These are phyloP conservation scores for Xylaria acuta DNA, from an alignment of 495 filamentous ascomycete species.

Conservation along the genomic window DNA sequence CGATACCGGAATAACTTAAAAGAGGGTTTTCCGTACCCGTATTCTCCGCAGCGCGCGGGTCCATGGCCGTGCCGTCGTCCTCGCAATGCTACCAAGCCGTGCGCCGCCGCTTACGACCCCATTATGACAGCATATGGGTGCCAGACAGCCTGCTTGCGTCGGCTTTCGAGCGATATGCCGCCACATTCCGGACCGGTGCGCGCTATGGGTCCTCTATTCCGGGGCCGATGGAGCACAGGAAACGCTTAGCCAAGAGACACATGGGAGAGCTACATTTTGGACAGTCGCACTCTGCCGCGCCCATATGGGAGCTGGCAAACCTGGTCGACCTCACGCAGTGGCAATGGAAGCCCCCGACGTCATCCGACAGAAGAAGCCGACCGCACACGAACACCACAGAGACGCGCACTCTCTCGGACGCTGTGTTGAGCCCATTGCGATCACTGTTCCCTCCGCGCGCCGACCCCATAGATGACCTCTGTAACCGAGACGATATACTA, in stretches of 20 bases:
- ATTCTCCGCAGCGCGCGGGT: neutral
- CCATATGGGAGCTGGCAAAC: slow-evolving; percentile 48
- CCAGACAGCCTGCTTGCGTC: slow-evolving; percentile 48
- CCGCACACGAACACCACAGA: slow-evolving; percentile 4
- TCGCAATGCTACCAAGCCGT: slow-evolving; percentile 51
- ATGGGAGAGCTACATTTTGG: slow-evolving; percentile 52
- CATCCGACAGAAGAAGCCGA: slow-evolving; percentile 16
- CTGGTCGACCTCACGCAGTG: slow-evolving; percentile 51
- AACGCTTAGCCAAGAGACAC: slow-evolving; percentile 57
- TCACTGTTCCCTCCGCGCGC: neutral
- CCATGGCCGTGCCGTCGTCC: slow-evolving; percentile 45
- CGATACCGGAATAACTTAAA: slow-evolving; percentile 16
- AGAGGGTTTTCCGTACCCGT: neutral
- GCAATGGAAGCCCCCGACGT: slow-evolving; percentile 56
- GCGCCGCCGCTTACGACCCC: slow-evolving; percentile 41
- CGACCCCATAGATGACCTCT: neutral
- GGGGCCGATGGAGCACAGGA: slow-evolving; percentile 59
- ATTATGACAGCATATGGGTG: slow-evolving; percentile 51
- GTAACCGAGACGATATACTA: neutral
- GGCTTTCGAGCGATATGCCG: slow-evolving; percentile 50
- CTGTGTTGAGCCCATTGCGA: slow-evolving; percentile 4
- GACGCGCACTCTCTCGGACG: neutral
- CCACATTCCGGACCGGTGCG: slow-evolving; percentile 31
- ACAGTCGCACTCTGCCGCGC: slow-evolving; percentile 41
- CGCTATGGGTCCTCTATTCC: slow-evolving; percentile 43